Evolutionary conservation across 2,329 filamentous ascomycete genomes (phyloP).

Genomic region (Xenoacremonium recifei): DNA sequence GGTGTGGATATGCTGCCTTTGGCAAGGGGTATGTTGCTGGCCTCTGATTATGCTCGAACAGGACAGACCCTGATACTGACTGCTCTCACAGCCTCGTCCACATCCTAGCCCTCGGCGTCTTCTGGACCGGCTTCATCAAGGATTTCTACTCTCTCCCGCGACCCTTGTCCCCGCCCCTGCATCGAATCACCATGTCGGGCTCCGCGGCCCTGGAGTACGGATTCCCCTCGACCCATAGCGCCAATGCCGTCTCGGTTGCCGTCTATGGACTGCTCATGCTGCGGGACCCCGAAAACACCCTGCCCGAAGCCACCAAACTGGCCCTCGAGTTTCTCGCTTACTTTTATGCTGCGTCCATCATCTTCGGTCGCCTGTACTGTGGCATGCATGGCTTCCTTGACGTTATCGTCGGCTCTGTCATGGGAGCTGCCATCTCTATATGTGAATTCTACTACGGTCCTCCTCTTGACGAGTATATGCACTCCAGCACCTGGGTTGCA

Average conservation of each 20-base stretch:
- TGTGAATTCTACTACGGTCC: conserved; percentile 61
- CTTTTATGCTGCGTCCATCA: conserved; percentile 84
- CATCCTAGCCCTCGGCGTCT: conserved; percentile 75
- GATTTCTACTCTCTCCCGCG: conserved; percentile 90
- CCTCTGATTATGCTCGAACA: neutral
- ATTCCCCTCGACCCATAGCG: conserved; percentile 95
- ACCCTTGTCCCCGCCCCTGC: conserved; percentile 85
- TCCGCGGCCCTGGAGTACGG: conserved; percentile 95
- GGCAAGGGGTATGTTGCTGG: conserved; percentile 72
- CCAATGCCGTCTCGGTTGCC: conserved; percentile 93
- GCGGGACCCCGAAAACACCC: conserved; percentile 60
- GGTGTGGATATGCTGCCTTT: conserved; percentile 84
- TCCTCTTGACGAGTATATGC: conserved; percentile 68
- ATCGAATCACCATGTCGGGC: conserved; percentile 96
- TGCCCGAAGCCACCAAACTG: conserved; percentile 57
- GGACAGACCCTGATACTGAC: conserved; percentile 20
- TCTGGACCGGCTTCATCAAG: conserved; percentile 90
- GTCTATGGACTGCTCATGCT: conserved; percentile 77
- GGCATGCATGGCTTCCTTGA: conserved; percentile 98
- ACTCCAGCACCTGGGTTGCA: conserved; percentile 61
- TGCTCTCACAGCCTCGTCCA: conserved; percentile 58
- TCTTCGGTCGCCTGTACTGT: conserved; percentile 90
- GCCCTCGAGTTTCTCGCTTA: conserved; percentile 70
- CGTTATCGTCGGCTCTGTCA: conserved; percentile 74
- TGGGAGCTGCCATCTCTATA: conserved; percentile 66